Base-by-base conservation (phyloP, 2,329 filamentous ascomycete species). In the Coniosporium tulheliwenetii region DNA sequence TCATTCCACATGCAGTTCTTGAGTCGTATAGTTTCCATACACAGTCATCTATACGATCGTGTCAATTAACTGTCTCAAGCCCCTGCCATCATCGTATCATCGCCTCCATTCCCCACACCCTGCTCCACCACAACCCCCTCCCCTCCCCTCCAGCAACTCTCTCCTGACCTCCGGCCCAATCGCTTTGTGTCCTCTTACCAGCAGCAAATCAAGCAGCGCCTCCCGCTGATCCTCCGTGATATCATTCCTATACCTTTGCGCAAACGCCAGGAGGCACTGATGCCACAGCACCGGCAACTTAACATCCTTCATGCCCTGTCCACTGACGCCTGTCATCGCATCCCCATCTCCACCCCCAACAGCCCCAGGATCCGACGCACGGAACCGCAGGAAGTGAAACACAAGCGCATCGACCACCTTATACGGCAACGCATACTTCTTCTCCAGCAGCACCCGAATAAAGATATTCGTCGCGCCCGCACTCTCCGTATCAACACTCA, bases 201-300 rank as follows among this genome's bases (percentile, higher is more conserved):
- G 67, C 13, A 98, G 66, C 44, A 98, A 63, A 63, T 98, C 91
- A 5, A 98, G 66, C 39, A 98, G 64, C 1, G 86, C 84, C 63
- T 98, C 89, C 50, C 87, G 71, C 66, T 94, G 87, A 50, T 95
- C 87, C 59, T 95, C 87, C 1, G 86, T 94, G 50, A 95, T 89
- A 59, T 96, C 89, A 50, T 95, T 93, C 54, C 86, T 79, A 64
- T 96, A 98, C 42, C 89, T 73, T 63, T 95, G 83, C 19, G 91
- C 86, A 63, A 98, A 98, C 2, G 85, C 81, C 41, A 98, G 65
- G 29, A 98, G 67, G 51, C 82, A 86, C 64, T 96, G 89, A 60
- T 98, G 91, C 86, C 89, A 98, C 42, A 98, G 77, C 7, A 98
- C 86, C 0, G 93, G 91, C 48, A 96, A 60, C 55, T 82, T 85